Evolutionary conservation across 208 protist genomes (phyloP).

Genomic region (Leishmania turanica): DNA sequence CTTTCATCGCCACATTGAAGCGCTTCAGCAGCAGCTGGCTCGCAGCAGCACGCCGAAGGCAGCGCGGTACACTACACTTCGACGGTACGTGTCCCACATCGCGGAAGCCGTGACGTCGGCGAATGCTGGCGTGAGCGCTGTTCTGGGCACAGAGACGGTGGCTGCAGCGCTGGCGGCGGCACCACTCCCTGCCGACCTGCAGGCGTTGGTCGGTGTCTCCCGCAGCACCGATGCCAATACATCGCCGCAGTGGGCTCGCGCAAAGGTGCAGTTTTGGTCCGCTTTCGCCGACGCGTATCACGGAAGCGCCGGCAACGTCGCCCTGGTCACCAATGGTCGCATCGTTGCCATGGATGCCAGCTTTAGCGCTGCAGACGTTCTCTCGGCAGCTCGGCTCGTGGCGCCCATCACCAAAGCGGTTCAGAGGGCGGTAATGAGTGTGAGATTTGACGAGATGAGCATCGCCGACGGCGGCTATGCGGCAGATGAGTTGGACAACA

Average conservation of each 20-base stretch:
- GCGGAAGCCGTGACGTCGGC: background rate
- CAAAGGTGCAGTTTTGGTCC: slow-evolving; percentile 9
- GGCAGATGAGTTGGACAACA: slow-evolving; percentile 33
- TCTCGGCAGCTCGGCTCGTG: slow-evolving; percentile 18
- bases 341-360: slow-evolving; percentile 37
- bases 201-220: background rate
- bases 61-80: slow-evolving; percentile 5
- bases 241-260: background rate
- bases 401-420: slow-evolving; percentile 29
- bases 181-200: slow-evolving; percentile 18
- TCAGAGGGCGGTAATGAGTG: slow-evolving; percentile 27
- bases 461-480: slow-evolving; percentile 19
- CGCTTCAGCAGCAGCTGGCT: slow-evolving; percentile 13
- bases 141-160: slow-evolving; percentile 7
- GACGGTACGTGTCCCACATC: slow-evolving; percentile 16
- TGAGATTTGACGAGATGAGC: slow-evolving; percentile 42
- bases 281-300: background rate
- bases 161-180: slow-evolving; percentile 4
- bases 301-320: background rate
- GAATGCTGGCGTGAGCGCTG: background rate
- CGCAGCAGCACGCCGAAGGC: slow-evolving; percentile 8
- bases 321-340: slow-evolving; percentile 56
- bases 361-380: slow-evolving; percentile 46
- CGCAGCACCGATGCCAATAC: background rate
- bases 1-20: slow-evolving; percentile 3